Base-by-base conservation (phyloP, 805 yeast species). In the Ogataea allantospora region DNA sequence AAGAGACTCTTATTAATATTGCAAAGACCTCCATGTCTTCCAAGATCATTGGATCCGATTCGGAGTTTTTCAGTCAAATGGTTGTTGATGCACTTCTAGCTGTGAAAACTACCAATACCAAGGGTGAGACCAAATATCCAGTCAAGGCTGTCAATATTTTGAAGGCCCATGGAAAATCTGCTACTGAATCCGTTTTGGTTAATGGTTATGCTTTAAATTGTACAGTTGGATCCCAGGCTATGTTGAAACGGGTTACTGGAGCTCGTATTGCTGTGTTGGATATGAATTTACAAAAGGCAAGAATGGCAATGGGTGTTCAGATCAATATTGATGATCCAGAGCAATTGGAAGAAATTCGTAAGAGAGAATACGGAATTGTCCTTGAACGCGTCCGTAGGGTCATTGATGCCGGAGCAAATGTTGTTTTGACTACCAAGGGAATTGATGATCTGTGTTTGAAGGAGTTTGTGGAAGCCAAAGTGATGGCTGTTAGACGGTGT, bases 271-370 rank as follows among this genome's bases (percentile, higher is more conserved):
- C 97, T 3, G 79, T 88, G 50, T 71, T 88, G 55, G 97, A 88
- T 66, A 77, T 93, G 63, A 91, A 95, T 65, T 70, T 93, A 58
- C 99, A 95, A 62, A 91, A 89, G 63, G 93, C 96, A 2, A 79
- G 89, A 60, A 88, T 93, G 96, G 96, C 97, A 27, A 80, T 93
- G 80, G 99, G 99, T 38, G 98, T 93, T 36, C 95, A 88, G 63
- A 86, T 93, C 63, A 89, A 89, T 60, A 88, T 93, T 58, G 95
- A 87, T 54, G 97, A 93, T 62, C 99, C 99, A 27, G 96, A 93
- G 53, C 64, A 60, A 42, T 75, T 93, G 52, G 99, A 93, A 68
- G 85, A 86, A 53, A 87, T 88, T 51, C 75, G 96, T 56, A 79
- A 85, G 61, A 77, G 95, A 54, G 97, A 88, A 67, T 79, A 81